Conservation (phyloP, 2,329 filamentous ascomycete genomes). For the Diaporthe vexans region DNA sequence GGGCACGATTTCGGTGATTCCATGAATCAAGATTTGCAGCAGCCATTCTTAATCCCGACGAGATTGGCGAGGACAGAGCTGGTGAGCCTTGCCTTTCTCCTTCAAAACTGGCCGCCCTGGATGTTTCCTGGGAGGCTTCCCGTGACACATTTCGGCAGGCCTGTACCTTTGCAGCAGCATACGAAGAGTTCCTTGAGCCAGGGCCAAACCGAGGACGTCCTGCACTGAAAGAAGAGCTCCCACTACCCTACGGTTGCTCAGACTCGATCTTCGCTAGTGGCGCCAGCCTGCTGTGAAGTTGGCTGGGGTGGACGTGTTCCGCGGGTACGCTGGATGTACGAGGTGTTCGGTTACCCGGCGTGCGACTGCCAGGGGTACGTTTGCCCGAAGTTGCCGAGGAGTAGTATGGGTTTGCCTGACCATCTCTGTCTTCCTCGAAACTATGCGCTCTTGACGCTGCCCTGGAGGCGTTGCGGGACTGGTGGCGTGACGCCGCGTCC, state of each 20-base stretch:
- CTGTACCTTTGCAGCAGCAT: constrained; percentile 2
- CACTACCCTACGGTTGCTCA: constrained; percentile 37
- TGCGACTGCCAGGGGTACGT: not conserved
- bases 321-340: not conserved
- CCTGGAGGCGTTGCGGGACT: constrained; percentile 36
- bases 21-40: not conserved
- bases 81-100: not conserved
- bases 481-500: constrained; percentile 27
- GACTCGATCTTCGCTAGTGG: constrained; percentile 40
- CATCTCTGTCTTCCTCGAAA: constrained; percentile 35
- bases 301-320: constrained; percentile 35
- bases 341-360: constrained; percentile 12
- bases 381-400: not conserved
- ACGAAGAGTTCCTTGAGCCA: not conserved
- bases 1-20: not conserved
- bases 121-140: not conserved
- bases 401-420: constrained; percentile 20
- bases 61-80: not conserved
- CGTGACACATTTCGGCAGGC: not conserved
- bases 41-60: not conserved
- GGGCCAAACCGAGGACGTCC: not conserved
- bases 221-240: not conserved
- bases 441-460: constrained; percentile 35
- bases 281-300: constrained; percentile 36
- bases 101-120: constrained; percentile 10